phyloP scores from a whole-genome alignment of 352 stramenopile species.

The Globisporangium carolinianum region DNA sequence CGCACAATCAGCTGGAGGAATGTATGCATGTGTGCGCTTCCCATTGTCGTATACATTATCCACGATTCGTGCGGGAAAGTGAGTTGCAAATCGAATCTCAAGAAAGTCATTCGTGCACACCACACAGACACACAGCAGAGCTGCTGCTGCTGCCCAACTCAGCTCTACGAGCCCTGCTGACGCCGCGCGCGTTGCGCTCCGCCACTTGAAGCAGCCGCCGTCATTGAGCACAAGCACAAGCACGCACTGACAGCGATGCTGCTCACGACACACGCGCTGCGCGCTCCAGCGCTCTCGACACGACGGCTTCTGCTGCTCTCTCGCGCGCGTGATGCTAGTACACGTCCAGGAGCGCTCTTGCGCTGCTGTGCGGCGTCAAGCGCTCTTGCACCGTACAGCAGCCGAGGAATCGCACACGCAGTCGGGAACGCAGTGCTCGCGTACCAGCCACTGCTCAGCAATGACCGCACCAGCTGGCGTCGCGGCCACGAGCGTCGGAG shows the following conservation, averaged over 20 bases:
- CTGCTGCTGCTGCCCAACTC: neutral
- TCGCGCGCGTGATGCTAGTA: neutral
- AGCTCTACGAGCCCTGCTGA: too few species aligned
- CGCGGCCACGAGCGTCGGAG: slow-evolving; percentile 3
- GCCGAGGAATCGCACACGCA: neutral
- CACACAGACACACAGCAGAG: neutral
- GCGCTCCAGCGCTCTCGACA: slow-evolving; percentile 6
- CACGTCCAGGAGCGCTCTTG: neutral
- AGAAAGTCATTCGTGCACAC: neutral
- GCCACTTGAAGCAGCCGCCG: slow-evolving; percentile 4
- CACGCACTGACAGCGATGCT: slow-evolving; percentile 11
- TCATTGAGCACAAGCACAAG: neutral
- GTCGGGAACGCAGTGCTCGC: slow-evolving; percentile 1
- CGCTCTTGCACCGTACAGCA: slow-evolving; percentile 1
- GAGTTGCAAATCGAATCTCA: neutral
- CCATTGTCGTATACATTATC: neutral
- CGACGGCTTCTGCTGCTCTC: slow-evolving; percentile 8
- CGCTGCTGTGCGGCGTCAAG: neutral
- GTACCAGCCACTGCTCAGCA: too few species aligned
- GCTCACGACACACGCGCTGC: slow-evolving; percentile 17
- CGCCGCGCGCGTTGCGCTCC: too few species aligned
- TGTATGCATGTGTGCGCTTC: neutral
- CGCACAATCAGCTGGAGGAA: neutral
- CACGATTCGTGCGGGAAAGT: neutral
- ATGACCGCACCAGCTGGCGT: neutral